Evolutionary conservation across 495 filamentous ascomycete species (phyloP), one percentile per base, ranked within the genome.

Genomic region (Podospora fimiseda): DNA sequence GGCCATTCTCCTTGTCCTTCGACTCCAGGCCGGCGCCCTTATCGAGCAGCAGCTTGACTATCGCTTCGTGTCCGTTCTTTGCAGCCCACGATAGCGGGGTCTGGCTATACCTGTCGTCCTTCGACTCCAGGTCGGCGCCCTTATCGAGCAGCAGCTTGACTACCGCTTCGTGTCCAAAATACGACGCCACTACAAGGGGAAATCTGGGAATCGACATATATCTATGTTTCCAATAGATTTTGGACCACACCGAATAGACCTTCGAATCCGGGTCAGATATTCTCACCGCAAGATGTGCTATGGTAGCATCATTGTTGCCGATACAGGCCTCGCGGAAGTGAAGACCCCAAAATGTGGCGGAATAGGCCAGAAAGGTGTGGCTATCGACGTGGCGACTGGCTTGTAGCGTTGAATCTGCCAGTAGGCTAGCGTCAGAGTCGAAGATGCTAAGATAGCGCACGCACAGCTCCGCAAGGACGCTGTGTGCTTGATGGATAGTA

Each of bases 11-110:
- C n/a, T n/a, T n/a, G n/a, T n/a, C n/a, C n/a, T n/a, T n/a, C n/a
- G n/a, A n/a, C n/a, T n/a, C n/a, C n/a, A n/a, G n/a, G n/a, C n/a
- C n/a, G n/a, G n/a, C n/a, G n/a, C n/a, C n/a, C n/a, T n/a, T n/a
- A n/a, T 52, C 33, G 18, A 52, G 15, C 9, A 52, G 11, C 3
- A 39, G 14, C 18, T 9, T n/a, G 11, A 20, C 50, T 9, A 45
- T 30, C 1, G 30, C 50, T 16, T 23, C 8, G 16, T 15, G 24
- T 24, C 27, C 41, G 21, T 36, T 37, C 3, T 1, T 19, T 21
- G 41, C 42, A 24, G 50, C 50, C 50, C 41, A 52, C 14, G 18
- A 36, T 24, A 45, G 14, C 7, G 50, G 40, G 1, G 50, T 36
- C 9, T 19, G 30, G 11, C 11, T 22, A 5, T 39, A 8, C 7